A percentile compares a stretch with the other conserved stretches of the same genome.
phyloP scores from a whole-genome alignment of 1,139 yeast genomes.

The Yamadazyma spencermartinsiae region DNA sequence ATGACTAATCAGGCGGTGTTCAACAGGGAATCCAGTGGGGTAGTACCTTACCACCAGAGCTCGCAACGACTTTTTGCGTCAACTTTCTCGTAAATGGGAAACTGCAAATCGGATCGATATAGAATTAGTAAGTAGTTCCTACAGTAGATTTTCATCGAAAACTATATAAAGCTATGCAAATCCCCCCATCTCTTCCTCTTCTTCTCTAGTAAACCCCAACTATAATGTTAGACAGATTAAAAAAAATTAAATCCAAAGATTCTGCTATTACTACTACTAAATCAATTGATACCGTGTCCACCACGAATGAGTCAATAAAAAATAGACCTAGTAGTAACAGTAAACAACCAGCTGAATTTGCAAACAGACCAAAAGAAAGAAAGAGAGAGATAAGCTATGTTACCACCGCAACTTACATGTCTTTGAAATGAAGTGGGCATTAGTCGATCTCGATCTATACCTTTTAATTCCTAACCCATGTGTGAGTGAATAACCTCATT shows the following conservation, averaged over 20 bases:
- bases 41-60: no score
- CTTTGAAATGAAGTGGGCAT: conserved; percentile 2
- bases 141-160: not conserved
- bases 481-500: no score
- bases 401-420: conserved; percentile 6
- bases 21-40: no score
- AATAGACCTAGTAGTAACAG: not conserved
- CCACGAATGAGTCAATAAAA: not conserved
- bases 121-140: no score
- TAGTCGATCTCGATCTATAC: not conserved
- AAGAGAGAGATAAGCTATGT: conserved; percentile 2
- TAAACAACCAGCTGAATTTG: no score
- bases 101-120: not conserved
- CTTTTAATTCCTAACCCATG: no score
- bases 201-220: not conserved
- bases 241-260: conserved; percentile 6
- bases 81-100: no score
- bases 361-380: not conserved
- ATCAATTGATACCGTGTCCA: conserved; percentile 7
- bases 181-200: not conserved
- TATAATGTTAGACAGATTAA: conserved; percentile 4
- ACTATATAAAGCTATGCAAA: not conserved
- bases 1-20: no score
- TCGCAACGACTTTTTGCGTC: no score
- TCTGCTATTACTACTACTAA: conserved; percentile 8